Base-by-base conservation (phyloP, 495 filamentous ascomycete species). In the Rhypophila decipiens region DNA sequence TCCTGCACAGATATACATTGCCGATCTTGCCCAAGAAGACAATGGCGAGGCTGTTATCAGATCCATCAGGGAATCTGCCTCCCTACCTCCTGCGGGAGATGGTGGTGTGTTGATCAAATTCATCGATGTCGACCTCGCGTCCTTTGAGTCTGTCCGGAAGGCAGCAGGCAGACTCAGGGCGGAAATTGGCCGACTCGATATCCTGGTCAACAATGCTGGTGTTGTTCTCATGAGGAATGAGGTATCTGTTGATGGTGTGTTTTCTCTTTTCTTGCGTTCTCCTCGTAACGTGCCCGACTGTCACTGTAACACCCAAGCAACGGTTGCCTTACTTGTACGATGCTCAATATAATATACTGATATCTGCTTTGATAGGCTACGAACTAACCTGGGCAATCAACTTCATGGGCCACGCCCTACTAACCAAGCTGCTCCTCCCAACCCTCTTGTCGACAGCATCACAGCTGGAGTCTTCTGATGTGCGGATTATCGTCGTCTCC, bases 371-470 rank as follows among this genome's bases (percentile, higher is more conserved):
- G 13, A 31, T 13, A 31, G 27, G 84, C 8, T 83, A 80, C 56
- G 84, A 89, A 57, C 72, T 80, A 24, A 78, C 85, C 42, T 79
- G 88, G 46, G 82, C 78, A 11, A 80, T 78, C 3, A 90, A 89
- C 55, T 77, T 88, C 57, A 59, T 88, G 41, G 80, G 77, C 5
- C 84, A 86, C 51, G 79, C 78, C 29, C 71, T 87, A 8, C 67
- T 90, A 19, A 81, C 79, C 18, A 73, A 76, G 37, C 64, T 83
- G 8, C 67, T 90, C 4, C 67, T 87, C 7, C 77, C 82, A 0
- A 69, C 65, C 1, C 60, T 89, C 10, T 64, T 70, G n/a, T 56
- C 64, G 23, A 83, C 81, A 2, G 69, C 73, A 21, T 35, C 67
- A 17, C 12, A 17, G 17, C 18, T 20, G 2, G n/a, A 8, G 2